phyloP scores from a whole-genome alignment of 2,329 filamentous ascomycete species.

The Xylaria sp. region DNA sequence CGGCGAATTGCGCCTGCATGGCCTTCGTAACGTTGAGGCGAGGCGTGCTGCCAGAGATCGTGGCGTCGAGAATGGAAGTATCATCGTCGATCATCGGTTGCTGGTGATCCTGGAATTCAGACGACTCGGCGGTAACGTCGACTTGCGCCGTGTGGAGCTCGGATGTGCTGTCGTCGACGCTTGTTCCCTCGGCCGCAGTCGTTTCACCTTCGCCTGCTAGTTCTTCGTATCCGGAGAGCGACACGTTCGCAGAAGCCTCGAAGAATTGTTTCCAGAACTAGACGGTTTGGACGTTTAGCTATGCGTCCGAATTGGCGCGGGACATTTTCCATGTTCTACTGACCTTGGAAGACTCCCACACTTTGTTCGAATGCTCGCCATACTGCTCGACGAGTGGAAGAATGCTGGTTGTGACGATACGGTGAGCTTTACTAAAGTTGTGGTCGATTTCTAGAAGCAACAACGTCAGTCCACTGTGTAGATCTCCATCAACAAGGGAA shows the following conservation, averaged over 20 bases:
- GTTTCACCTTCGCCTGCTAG: conserved; percentile 59
- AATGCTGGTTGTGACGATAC: conserved; percentile 91
- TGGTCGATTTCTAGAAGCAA: conserved; percentile 82
- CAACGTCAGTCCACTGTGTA: conserved; percentile 5
- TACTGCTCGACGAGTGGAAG: conserved; percentile 93
- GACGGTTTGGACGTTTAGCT: not conserved
- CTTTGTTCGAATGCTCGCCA: conserved; percentile 83
- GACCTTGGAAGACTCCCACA: conserved; percentile 96
- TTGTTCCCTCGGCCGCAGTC: conserved; percentile 46
- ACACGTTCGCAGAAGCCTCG: conserved; percentile 95
- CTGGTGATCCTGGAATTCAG: conserved; percentile 34
- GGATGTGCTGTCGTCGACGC: conserved; percentile 49
- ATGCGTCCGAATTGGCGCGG: conserved; percentile 11
- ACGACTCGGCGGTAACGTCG: conserved; percentile 32
- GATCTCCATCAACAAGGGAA: not conserved
- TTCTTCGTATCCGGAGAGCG: conserved; percentile 90
- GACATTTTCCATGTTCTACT: conserved; percentile 1
- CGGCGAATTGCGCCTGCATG: conserved; percentile 45
- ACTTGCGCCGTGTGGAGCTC: conserved; percentile 37
- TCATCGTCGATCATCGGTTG: conserved; percentile 50
- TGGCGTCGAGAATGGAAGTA: conserved; percentile 60
- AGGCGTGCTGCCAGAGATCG: conserved; percentile 65
- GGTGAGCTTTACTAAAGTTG: conserved; percentile 95
- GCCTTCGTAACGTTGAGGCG: conserved; percentile 50
- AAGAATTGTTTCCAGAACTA: conserved; percentile 99